phyloP scores from a whole-genome alignment of 2,329 filamentous ascomycete species.

The Pestalotiopsis sp. region DNA sequence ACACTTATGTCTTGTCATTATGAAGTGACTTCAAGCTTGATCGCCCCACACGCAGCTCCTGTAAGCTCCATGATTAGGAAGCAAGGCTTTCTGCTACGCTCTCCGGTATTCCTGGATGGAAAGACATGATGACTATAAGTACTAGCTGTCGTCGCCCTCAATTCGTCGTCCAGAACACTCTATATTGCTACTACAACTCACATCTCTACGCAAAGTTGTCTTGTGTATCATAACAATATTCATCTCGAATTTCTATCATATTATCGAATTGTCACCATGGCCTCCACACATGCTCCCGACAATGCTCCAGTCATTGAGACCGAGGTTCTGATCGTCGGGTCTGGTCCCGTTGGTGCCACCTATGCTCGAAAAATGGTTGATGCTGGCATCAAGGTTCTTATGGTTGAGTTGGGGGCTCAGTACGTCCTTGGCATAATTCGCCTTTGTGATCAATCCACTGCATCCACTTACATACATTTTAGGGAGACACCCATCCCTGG shows the following conservation, averaged over 20 bases:
- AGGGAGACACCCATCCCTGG: background rate
- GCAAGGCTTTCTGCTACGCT: background rate
- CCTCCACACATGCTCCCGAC: background rate
- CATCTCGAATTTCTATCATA: background rate
- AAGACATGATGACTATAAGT: background rate
- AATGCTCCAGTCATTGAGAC: background rate
- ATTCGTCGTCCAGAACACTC: background rate
- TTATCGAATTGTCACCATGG: background rate
- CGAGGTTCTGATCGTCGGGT: conserved; percentile 22
- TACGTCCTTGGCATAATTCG: conserved; percentile 11
- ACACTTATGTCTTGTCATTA: background rate
- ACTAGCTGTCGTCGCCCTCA: background rate
- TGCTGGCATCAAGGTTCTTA: conserved; percentile 18
- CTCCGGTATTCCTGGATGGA: background rate
- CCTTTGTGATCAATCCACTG: background rate
- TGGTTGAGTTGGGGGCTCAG: conserved; percentile 27
- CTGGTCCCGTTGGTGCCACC: conserved; percentile 25
- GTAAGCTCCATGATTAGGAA: background rate
- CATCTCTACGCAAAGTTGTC: background rate
- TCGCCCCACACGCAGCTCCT: background rate
- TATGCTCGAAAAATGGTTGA: conserved; percentile 22
- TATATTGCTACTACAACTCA: background rate
- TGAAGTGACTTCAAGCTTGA: background rate
- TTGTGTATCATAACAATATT: background rate
- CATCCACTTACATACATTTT: background rate